Percentiles rank a stretch among this genome's conserved stretches.
These are phyloP conservation scores for Candida nemodendra DNA, from an alignment of 805 yeast species.

Conservation along the genomic window DNA sequence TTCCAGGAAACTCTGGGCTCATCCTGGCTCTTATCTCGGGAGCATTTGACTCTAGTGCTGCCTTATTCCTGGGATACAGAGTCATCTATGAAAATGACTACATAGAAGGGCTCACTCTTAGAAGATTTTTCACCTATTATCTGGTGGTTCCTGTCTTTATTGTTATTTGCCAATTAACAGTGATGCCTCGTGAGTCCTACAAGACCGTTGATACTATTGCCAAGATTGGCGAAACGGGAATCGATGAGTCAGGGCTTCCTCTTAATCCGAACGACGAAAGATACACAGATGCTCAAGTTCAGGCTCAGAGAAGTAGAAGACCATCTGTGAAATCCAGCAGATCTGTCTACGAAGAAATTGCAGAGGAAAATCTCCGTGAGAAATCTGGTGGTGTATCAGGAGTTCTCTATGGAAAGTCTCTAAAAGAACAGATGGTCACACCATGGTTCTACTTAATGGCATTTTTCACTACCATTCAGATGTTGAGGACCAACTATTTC, in stretches of 20 bases:
- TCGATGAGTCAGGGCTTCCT: conserved; percentile 67
- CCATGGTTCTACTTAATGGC: conserved; percentile 82
- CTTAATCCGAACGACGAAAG: conserved; percentile 45
- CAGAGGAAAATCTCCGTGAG: conserved; percentile 51
- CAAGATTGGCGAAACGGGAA: conserved; percentile 68
- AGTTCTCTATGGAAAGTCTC: conserved; percentile 59
- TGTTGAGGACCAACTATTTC: conserved; percentile 89
- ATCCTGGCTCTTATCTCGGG: conserved; percentile 83
- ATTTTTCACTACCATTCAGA: conserved; percentile 77
- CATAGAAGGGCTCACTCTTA: conserved; percentile 41
- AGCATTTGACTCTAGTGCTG: conserved; percentile 93
- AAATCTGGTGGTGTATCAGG: conserved; percentile 75
- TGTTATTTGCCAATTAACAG: conserved; percentile 62
- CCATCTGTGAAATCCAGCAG: conserved; percentile 39
- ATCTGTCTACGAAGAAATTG: conserved; percentile 65
- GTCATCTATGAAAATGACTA: conserved; percentile 51
- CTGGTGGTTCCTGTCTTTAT: conserved; percentile 78
- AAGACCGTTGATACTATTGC: conserved; percentile 68
- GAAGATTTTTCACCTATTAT: conserved; percentile 64
- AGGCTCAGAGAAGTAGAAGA: conserved; percentile 28
- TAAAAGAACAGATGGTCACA: conserved; percentile 42
- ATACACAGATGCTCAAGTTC: conserved; percentile 20
- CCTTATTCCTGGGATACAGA: conserved; percentile 75
- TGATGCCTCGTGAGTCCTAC: conserved; percentile 81
- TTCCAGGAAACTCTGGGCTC: conserved; percentile 80